These are phyloP conservation scores for Mortierella sp. DNA, from an alignment of 371 early-diverging fungal genomes.

Conservation along the genomic window DNA sequence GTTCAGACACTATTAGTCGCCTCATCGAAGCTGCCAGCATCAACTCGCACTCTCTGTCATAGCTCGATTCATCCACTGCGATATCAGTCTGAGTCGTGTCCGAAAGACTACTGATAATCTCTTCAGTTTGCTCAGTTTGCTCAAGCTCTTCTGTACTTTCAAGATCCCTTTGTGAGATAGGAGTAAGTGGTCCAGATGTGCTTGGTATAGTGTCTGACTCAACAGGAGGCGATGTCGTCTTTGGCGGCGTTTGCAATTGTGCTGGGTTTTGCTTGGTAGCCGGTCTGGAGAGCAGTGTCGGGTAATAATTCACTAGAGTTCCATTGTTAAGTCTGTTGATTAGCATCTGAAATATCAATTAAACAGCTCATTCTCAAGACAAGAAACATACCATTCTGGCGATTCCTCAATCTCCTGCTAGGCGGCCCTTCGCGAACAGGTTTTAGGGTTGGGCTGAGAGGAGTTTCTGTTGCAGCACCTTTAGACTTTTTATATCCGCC, in stretches of 20 bases:
- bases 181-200: conserved; percentile 15
- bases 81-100: not conserved
- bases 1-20: not conserved
- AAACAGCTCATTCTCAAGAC: not conserved
- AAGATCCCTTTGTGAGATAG: conserved; percentile 18
- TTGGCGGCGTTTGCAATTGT: conserved; percentile 19
- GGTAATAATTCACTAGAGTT: conserved; percentile 32
- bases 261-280: conserved; percentile 13
- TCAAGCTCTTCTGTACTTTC: not conserved
- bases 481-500: conserved; percentile 18
- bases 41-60: conserved; percentile 5
- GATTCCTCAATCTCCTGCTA: conserved; percentile 13
- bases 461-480: not conserved
- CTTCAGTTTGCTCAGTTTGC: not conserved
- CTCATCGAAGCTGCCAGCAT: conserved; percentile 7
- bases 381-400: conserved; percentile 1
- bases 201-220: conserved; percentile 37
- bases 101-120: not conserved
- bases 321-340: not conserved
- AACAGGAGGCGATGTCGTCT: conserved; percentile 23
- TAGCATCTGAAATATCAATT: not conserved
- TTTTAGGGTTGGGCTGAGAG: conserved; percentile 1
- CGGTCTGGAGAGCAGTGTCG: conserved; percentile 10
- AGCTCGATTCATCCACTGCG: not conserved
- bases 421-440: not conserved